These are phyloP conservation scores for Pseudopediastrum boryanum DNA, from an alignment of 139 green algal species.

Conservation along the genomic window DNA sequence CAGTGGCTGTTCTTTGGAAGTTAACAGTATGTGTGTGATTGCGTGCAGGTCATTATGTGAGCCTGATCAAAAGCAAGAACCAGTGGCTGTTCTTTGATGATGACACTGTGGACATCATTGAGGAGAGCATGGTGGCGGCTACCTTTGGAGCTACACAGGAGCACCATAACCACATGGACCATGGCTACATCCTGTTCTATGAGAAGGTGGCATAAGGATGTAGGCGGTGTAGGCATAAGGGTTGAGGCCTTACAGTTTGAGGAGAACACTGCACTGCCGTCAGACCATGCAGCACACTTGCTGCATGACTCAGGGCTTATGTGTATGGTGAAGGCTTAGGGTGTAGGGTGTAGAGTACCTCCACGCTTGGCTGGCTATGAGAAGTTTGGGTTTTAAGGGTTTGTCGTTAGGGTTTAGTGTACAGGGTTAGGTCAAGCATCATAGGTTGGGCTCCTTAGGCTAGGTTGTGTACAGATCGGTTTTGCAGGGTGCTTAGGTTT, in stretches of 20 bases:
- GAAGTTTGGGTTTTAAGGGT: not conserved
- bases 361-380: no score
- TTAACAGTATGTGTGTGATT: no score
- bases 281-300: not conserved
- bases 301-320: not conserved
- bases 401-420: not conserved
- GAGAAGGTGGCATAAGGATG: slow-evolving; percentile 42
- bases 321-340: no score
- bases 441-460: no score
- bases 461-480: no score
- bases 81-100: slow-evolving; percentile 95
- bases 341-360: not conserved
- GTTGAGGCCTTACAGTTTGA: not conserved
- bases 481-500: no score
- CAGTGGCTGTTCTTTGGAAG: slow-evolving; percentile 94
- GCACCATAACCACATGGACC: slow-evolving; percentile 81
- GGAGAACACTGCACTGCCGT: not conserved
- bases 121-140: slow-evolving; percentile 77
- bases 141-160: slow-evolving; percentile 88
- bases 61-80: slow-evolving; percentile 84
- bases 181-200: slow-evolving; percentile 99
- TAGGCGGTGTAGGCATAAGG: not conserved
- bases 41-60: slow-evolving; percentile 93
- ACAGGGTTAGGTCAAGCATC: not conserved
- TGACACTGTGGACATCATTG: slow-evolving; percentile 84